Percentiles rank a stretch among this genome's conserved stretches.
These are phyloP conservation scores for Canna indica DNA, from an alignment of 176 grass and related monocot genomes.

Conservation along the genomic window DNA sequence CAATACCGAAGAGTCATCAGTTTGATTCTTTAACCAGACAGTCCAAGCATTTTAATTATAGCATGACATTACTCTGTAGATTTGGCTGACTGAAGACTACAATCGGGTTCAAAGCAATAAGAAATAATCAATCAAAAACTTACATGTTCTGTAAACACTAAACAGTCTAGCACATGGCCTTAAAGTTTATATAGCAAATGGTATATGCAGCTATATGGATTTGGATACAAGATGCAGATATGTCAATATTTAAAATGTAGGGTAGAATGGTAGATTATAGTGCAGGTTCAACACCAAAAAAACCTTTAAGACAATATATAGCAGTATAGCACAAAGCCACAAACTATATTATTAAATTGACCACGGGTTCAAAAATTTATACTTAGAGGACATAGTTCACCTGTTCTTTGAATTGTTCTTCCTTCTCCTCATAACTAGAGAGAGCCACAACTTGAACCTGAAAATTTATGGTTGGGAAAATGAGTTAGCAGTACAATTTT, in stretches of 20 bases:
- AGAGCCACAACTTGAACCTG: conserved; percentile 88
- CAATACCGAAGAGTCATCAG: not conserved
- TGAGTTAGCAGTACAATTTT: conserved; percentile 17
- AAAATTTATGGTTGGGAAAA: conserved; percentile 8
- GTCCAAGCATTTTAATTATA: not conserved
- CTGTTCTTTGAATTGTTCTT: conserved; percentile 84
- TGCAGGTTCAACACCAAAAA: too few species aligned
- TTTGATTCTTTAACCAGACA: not conserved
- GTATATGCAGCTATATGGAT: too few species aligned
- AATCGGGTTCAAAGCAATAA: not conserved
- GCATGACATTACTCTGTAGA: not conserved
- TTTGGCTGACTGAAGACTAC: not conserved
- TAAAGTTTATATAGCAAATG: too few species aligned
- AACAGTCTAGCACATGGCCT: not conserved
- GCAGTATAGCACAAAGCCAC: too few species aligned
- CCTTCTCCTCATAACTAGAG: conserved; percentile 91
- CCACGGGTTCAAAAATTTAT: not conserved
- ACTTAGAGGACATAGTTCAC: conserved; percentile 18
- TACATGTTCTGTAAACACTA: too few species aligned
- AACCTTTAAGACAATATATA: too few species aligned
- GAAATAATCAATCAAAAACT: not conserved
- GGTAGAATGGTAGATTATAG: too few species aligned
- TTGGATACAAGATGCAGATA: too few species aligned
- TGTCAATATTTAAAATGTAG: too few species aligned
- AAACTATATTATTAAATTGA: too few species aligned